Conservation (phyloP, 176 grass and related monocot species). For the Triticum monococcum region DNA sequence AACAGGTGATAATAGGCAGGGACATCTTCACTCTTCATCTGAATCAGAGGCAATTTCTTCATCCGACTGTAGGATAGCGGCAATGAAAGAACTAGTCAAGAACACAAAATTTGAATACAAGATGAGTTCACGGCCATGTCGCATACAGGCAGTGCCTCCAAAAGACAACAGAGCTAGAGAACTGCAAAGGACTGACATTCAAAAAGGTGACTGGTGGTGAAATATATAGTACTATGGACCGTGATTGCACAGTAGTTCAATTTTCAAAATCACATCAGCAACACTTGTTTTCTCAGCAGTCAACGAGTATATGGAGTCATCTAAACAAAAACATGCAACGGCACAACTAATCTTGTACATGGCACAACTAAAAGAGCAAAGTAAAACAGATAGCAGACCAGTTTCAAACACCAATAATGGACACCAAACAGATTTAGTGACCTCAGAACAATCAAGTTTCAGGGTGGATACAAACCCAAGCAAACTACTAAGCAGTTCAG, state of each 20-base stretch:
- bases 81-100: too few species aligned
- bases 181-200: too few species aligned
- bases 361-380: slow-evolving; percentile 2
- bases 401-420: not conserved
- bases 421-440: not conserved
- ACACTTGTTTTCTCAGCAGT: not conserved
- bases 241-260: not conserved
- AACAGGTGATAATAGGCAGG: not conserved
- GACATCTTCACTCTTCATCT: too few species aligned
- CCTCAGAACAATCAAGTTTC: not conserved
- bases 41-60: too few species aligned
- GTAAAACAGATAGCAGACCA: not conserved
- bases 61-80: too few species aligned
- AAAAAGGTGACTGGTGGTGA: too few species aligned
- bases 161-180: too few species aligned
- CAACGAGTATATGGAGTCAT: not conserved
- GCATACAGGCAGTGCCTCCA: too few species aligned
- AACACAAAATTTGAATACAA: too few species aligned
- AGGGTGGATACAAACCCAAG: not conserved
- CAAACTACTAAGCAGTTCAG: not conserved
- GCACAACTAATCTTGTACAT: not conserved
- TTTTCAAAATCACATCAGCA: not conserved
- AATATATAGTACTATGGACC: not conserved
- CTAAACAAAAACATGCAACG: not conserved
- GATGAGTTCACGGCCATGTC: too few species aligned